Conservation (phyloP, 257 asterid genomes). For the Nicotiana tabacum region DNA sequence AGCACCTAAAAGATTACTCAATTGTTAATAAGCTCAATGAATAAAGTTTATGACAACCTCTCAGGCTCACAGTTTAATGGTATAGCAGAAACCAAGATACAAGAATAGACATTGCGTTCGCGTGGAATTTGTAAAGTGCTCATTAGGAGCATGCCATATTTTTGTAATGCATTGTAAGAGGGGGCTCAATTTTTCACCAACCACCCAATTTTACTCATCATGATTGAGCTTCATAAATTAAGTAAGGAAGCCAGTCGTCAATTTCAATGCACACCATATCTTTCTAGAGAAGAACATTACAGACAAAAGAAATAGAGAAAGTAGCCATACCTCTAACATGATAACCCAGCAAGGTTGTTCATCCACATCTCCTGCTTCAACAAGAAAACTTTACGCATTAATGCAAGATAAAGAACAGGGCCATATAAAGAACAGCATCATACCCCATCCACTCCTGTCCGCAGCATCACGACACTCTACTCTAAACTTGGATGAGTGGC, state of each 20-base stretch:
- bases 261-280: not conserved
- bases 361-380: constrained; percentile 60
- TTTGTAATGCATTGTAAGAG: not conserved
- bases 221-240: not conserved
- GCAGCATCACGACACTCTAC: constrained; percentile 97
- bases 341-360: constrained; percentile 97
- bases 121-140: not conserved
- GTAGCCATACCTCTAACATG: constrained; percentile 73
- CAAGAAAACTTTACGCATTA: constrained; percentile 13
- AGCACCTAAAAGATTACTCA: constrained; percentile 55
- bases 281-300: not conserved
- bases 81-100: not conserved
- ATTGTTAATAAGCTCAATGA: not conserved
- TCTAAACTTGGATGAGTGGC: constrained; percentile 62
- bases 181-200: not conserved
- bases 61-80: not conserved
- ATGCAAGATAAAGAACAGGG: constrained; percentile 14
- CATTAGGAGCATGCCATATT: not conserved
- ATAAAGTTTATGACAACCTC: not conserved
- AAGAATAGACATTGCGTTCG: not conserved
- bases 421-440: constrained; percentile 21
- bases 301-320: not conserved
- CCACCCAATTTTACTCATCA: not conserved
- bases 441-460: constrained; percentile 90
- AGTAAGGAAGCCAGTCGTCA: not conserved